Evolutionary conservation across 192 early-diverging fungal species (phyloP).

Genomic region (Rhizoclosmatium globosum): DNA sequence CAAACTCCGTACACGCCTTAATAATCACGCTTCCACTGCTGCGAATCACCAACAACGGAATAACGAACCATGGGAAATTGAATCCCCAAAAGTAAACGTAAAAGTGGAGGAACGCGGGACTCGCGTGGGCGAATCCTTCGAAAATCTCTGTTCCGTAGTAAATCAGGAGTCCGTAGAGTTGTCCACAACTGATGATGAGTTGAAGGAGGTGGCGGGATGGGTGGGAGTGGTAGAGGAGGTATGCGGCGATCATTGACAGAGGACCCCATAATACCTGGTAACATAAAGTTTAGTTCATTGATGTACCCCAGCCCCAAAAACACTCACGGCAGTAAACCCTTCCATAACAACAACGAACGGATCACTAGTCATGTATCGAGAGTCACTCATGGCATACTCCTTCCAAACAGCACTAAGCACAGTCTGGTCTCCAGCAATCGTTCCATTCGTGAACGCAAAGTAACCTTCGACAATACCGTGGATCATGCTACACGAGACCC

Average conservation of each 20-base stretch:
- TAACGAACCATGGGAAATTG: constrained; percentile 86
- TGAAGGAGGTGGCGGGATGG: constrained; percentile 59
- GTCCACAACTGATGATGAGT: constrained; percentile 63
- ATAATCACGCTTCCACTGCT: constrained; percentile 42
- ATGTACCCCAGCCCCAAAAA: not conserved
- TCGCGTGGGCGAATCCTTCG: constrained; percentile 65
- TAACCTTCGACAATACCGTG: constrained; percentile 89
- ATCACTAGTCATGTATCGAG: constrained; percentile 86
- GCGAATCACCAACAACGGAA: constrained; percentile 63
- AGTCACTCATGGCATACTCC: constrained; percentile 90
- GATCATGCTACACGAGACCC: constrained; percentile 79
- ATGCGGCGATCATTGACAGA: constrained; percentile 45
- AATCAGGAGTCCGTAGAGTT: constrained; percentile 84
- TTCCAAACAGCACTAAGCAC: constrained; percentile 86
- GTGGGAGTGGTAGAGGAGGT: constrained; percentile 39
- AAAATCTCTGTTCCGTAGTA: constrained; percentile 78
- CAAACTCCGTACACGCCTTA: not conserved
- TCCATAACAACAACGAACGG: constrained; percentile 87
- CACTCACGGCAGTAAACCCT: constrained; percentile 79
- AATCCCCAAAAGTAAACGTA: constrained; percentile 89
- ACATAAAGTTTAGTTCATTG: not conserved
- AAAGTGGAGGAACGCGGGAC: constrained; percentile 83
- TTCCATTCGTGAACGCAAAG: constrained; percentile 74
- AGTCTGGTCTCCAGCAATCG: constrained; percentile 70
- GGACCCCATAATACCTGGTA: constrained; percentile 57